phyloP scores from a whole-genome alignment of 306 rosid species.

The Canavalia gladiata region DNA sequence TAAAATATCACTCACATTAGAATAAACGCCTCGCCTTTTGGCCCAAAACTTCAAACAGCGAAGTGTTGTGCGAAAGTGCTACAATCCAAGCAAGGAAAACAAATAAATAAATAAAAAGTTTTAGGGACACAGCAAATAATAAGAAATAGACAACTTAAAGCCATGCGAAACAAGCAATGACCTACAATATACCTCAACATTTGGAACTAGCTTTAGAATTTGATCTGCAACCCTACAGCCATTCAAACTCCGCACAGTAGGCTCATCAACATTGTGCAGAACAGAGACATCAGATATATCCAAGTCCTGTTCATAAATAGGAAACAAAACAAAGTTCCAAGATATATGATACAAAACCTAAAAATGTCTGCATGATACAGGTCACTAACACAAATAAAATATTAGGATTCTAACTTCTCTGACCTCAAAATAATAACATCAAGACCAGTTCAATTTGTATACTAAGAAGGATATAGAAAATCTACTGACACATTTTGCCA shows the following conservation, averaged over 20 bases:
- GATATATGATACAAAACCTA: slow-evolving; percentile 6
- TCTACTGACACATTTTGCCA: neutral
- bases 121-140: neutral
- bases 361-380: neutral
- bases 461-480: neutral
- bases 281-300: slow-evolving; percentile 81
- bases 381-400: neutral
- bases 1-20: slow-evolving; percentile 72
- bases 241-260: slow-evolving; percentile 91
- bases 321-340: slow-evolving; percentile 35
- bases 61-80: slow-evolving; percentile 87
- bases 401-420: neutral
- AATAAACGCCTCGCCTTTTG: slow-evolving; percentile 90
- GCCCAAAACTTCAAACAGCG: slow-evolving; percentile 94
- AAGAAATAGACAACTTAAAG: neutral
- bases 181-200: slow-evolving; percentile 65
- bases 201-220: slow-evolving; percentile 96
- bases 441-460: slow-evolving; percentile 1
- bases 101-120: neutral
- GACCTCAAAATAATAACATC: neutral
- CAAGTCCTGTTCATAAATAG: slow-evolving; percentile 69
- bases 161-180: slow-evolving; percentile 8
- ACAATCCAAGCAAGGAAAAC: neutral
- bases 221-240: slow-evolving; percentile 99
- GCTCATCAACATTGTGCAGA: slow-evolving; percentile 82